Percentiles rank a stretch among this genome's conserved stretches.
Evolutionary conservation across 73 alveolate species (phyloP).

Genomic region (Uronychia binucleata): DNA sequence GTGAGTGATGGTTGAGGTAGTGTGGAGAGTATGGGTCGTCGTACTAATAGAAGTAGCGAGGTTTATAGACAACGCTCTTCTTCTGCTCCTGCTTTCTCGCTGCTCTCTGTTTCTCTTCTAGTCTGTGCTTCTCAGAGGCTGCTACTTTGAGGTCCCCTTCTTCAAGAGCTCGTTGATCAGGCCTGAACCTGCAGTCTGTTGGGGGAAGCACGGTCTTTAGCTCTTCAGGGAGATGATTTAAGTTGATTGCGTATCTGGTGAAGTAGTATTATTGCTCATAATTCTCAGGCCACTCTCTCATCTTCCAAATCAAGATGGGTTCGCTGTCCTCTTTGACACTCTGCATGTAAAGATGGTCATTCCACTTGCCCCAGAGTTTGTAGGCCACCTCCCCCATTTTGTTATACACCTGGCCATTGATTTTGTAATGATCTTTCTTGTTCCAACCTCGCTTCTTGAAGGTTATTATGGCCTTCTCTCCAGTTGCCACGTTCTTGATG

Average conservation of each 20-base stretch:
- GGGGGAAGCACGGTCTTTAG: constrained; percentile 67
- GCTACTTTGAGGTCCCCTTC: constrained; percentile 74
- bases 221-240: constrained; percentile 70
- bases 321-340: background rate
- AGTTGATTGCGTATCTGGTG: constrained; percentile 50
- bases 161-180: constrained; percentile 81
- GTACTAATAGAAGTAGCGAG: constrained; percentile 70
- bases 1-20: constrained; percentile 24
- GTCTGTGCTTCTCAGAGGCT: constrained; percentile 64
- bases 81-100: constrained; percentile 60
- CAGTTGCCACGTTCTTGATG: background rate
- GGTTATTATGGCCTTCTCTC: background rate
- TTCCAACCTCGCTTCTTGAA: constrained; percentile 33
- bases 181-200: constrained; percentile 76
- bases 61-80: constrained; percentile 52
- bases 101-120: constrained; percentile 82
- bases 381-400: constrained; percentile 1
- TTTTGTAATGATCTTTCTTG: constrained; percentile 14
- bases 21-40: constrained; percentile 52
- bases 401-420: constrained; percentile 19
- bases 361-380: constrained; percentile 50
- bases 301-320: background rate
- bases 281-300: background rate
- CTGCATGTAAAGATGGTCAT: constrained; percentile 19
- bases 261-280: constrained; percentile 54